Evolutionary conservation across 192 early-diverging fungal species (phyloP), one percentile per base, ranked within the genome.

Genomic region (Blastocladiella britannica): DNA sequence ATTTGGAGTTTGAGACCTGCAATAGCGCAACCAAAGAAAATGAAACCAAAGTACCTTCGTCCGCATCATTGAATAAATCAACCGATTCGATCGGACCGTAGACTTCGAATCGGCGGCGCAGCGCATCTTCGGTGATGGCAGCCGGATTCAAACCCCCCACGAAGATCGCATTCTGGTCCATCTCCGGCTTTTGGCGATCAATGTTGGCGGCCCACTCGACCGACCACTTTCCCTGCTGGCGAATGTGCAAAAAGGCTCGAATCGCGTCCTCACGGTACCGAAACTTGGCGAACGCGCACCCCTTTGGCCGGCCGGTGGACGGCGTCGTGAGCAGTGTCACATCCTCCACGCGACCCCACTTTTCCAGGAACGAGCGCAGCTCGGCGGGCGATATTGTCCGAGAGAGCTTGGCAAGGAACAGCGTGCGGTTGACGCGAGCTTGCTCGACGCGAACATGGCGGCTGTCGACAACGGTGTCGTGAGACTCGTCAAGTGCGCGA

Each of bases 361-460:
- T 52, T 12, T 66, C 67, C 22, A 82, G 58, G 1, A 70, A 25
- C 12, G 53, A 28, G 23, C 53, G 62, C 2, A 84, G 22, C 56
- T 80, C 56, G 62, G 67, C 58, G 59, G 77, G 69, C 7, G 53
- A 67, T 22, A 72, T 62, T 7, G 62, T 52, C 20, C 61, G 55
- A 51, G 55, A 28, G 23, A 82, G 68, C 51, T 71, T 67, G 0
- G 63, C 70, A 25, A 85, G 58, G 62, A 79, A 82, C 6, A 87
- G 59, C 5, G 85, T 85, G 27, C 85, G 70, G 56, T 87, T 85
- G 7, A 87, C 85, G 59, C 78, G 63, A 9, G 85, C 85, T 47
- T 80, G 77, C 63, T 87, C 85, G 51, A 84, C 77, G 23, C 85
- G 79, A 31, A 87, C 81, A 53, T 72, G 71, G 59, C 85, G 62